Evolutionary conservation across 257 asterid species (phyloP), one percentile per base, ranked within the genome.

Genomic region (Catharanthus roseus): DNA sequence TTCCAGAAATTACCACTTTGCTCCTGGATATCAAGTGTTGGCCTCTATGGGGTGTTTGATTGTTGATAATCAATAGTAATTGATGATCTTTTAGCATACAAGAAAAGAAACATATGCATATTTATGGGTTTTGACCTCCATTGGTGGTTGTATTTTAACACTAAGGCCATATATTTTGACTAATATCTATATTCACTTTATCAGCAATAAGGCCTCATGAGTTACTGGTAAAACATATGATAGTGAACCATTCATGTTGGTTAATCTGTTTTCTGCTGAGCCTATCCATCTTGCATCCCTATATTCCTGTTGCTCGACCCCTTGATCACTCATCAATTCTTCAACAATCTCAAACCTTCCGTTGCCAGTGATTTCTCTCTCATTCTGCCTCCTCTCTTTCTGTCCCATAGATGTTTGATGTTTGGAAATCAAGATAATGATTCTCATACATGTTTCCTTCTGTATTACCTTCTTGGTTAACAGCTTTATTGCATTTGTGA

Each of bases 401-500:
- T n/a, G n/a, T 3, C 47, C 47, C 10, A 4, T 55, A 26, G 18
- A 23, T 12, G 1, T 55, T 55, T 55, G 31, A 38, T 57, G 38
- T 57, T 57, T 28, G n/a, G 28, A 33, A 58, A 29, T 29, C 36
- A 28, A 28, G 65, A 15, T 60, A 16, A 29, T 60, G 65, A 13
- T 60, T 16, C 45, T 61, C 36, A 33, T 33, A 19, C 0, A 1
- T n/a, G 11, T 34, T 62, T 62, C 4, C 16, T 62, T 56, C 67
- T 0, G 9, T 62, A 62, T 39, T 7, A 51, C 24, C 21, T 16
- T 38, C 34, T 64, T 44, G n/a, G 34, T 31, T 38, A 19, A 44
- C 34, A 21, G 64, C 57, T 16, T 69, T 73, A 38, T 69, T 45
- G 26, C 24, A 5, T 51, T 67, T 71, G 66, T n/a, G 50, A 68